Evolutionary conservation across 192 early-diverging fungal species (phyloP).

Genomic region (Backusella mclennaniae): DNA sequence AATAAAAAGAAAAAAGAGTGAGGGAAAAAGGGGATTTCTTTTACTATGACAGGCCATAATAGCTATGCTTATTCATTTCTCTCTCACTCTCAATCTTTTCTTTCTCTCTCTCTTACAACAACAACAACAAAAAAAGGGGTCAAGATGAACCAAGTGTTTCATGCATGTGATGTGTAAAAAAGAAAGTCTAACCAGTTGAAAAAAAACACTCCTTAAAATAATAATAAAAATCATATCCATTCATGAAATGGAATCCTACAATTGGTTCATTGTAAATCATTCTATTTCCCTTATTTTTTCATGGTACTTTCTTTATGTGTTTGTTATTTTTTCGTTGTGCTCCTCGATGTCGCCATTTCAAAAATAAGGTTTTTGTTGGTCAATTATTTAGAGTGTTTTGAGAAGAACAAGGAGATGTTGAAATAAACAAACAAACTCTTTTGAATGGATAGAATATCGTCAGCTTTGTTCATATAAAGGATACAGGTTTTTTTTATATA

Average conservation of each 20-base stretch:
- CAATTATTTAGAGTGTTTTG: background rate
- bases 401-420: background rate
- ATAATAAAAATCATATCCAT: background rate
- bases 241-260: background rate
- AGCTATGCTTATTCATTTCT: background rate
- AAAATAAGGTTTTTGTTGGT: background rate
- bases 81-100: background rate
- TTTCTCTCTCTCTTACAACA: background rate
- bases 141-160: background rate
- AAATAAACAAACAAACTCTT: background rate
- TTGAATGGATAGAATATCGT: background rate
- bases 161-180: background rate
- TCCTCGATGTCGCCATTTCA: background rate
- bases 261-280: background rate
- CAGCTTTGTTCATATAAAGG: background rate
- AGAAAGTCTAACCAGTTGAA: background rate
- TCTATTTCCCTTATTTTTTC: background rate
- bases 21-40: background rate
- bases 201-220: background rate
- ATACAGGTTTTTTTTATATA: background rate
- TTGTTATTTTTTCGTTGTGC: constrained; percentile 1
- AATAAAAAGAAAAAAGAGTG: background rate
- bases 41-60: no score
- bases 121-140: background rate
- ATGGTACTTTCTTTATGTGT: background rate